Evolutionary conservation across 2,329 filamentous ascomycete genomes (phyloP).

Genomic region (Paecilomyces dactylethromorphus): DNA sequence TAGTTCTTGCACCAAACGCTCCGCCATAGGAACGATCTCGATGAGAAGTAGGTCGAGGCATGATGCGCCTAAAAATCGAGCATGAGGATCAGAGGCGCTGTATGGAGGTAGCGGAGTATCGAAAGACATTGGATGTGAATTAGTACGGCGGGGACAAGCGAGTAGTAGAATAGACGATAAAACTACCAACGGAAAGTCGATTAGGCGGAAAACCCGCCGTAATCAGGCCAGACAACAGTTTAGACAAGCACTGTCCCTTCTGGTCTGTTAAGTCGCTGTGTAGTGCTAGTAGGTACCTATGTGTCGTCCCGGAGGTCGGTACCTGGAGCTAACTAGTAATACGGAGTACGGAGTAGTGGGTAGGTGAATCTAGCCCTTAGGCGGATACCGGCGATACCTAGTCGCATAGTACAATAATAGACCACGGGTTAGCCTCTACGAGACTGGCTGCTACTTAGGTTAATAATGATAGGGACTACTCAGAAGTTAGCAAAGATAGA

Average conservation of each 20-base stretch:
- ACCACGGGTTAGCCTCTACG: too few relatives aligned
- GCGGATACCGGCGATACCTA: not conserved
- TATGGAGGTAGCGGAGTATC: constrained; percentile 53
- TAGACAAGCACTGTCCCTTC: not conserved
- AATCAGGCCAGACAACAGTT: not conserved
- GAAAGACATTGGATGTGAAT: constrained; percentile 5
- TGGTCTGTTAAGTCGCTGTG: not conserved
- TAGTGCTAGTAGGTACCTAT: not conserved
- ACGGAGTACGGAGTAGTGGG: not conserved
- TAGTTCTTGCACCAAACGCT: constrained; percentile 72
- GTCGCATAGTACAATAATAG: too few relatives aligned
- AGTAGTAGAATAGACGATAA: not conserved
- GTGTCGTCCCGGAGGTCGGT: not conserved
- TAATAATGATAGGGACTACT: not conserved
- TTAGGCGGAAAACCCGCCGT: not conserved
- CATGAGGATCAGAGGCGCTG: constrained; percentile 66
- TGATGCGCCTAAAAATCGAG: constrained; percentile 72
- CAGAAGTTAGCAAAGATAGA: not conserved
- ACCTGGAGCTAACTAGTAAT: not conserved
- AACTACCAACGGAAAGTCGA: not conserved
- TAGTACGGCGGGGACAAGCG: not conserved
- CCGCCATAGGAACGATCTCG: constrained; percentile 90
- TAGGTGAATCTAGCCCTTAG: not conserved
- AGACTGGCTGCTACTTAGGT: too few relatives aligned
- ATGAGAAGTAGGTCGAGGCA: constrained; percentile 93